Percentiles rank a stretch among this genome's conserved stretches.
phyloP scores from a whole-genome alignment of 257 asterid genomes.

The Fraxinus quadrangulata region DNA sequence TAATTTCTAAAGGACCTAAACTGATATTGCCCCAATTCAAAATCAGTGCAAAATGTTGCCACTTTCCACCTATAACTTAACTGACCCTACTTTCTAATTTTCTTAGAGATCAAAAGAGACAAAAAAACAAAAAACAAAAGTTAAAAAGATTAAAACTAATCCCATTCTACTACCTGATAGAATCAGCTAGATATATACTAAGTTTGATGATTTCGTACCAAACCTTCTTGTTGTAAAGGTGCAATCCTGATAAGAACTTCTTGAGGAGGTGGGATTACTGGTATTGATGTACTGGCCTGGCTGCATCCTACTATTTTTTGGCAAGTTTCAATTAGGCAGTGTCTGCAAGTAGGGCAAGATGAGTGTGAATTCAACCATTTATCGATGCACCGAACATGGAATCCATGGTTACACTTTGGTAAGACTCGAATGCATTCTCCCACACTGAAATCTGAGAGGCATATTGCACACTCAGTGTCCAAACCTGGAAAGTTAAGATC shows the following conservation, averaged over 20 bases:
- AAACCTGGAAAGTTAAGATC: slow-evolving; percentile 40
- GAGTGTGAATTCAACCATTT: slow-evolving; percentile 56
- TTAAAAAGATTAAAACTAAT: background rate
- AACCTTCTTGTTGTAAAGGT: slow-evolving; percentile 54
- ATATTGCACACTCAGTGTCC: slow-evolving; percentile 52
- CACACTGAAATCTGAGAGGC: slow-evolving; percentile 43
- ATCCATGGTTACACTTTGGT: slow-evolving; percentile 56
- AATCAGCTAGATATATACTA: slow-evolving; percentile 13
- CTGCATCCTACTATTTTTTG: slow-evolving; percentile 41
- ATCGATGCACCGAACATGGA: slow-evolving; percentile 56
- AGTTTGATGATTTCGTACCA: slow-evolving; percentile 35
- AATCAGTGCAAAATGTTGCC: slow-evolving; percentile 33
- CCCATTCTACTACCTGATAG: slow-evolving; percentile 25
- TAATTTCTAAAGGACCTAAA: slow-evolving; percentile 12
- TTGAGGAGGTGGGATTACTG: background rate
- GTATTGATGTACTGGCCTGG: slow-evolving; percentile 18
- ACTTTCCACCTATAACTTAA: slow-evolving; percentile 32
- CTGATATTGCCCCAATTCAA: slow-evolving; percentile 26
- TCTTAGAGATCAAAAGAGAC: background rate
- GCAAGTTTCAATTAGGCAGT: slow-evolving; percentile 53
- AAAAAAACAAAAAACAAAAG: background rate
- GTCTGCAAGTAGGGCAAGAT: slow-evolving; percentile 59
- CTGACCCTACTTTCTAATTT: background rate
- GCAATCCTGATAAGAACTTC: slow-evolving; percentile 39
- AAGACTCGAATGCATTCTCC: slow-evolving; percentile 49